Percentiles rank a stretch among this genome's conserved stretches.
Evolutionary conservation across 2,329 filamentous ascomycete species (phyloP).

Genomic region (Cladosporium sp.): DNA sequence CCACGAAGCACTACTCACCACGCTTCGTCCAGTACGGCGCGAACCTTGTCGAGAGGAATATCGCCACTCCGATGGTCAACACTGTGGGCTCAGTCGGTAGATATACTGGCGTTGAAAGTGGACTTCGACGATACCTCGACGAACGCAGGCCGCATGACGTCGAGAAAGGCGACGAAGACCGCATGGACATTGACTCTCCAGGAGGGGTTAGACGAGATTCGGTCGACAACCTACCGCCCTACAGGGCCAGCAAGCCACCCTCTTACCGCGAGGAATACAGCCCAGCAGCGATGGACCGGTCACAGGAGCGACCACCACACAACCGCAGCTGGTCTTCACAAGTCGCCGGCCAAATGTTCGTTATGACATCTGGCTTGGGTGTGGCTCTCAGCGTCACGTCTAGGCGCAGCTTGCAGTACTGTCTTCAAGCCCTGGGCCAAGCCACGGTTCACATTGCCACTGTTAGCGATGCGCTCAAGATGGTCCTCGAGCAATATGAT

Average conservation of each 20-base stretch:
- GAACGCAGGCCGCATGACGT: conserved; percentile 49
- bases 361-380: conserved; percentile 84
- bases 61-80: conserved; percentile 74
- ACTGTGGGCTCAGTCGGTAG: conserved; percentile 79
- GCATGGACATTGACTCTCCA: conserved; percentile 41
- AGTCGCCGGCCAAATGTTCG: conserved; percentile 57
- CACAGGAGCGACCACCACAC: conserved; percentile 30
- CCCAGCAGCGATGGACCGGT: conserved; percentile 23
- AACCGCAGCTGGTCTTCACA: conserved; percentile 61
- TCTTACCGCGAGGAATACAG: conserved; percentile 31
- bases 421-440: conserved; percentile 70
- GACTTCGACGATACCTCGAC: conserved; percentile 74
- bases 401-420: conserved; percentile 75
- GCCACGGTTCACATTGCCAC: conserved; percentile 75
- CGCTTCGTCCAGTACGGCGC: conserved; percentile 79
- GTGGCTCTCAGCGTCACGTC: conserved; percentile 89
- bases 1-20: conserved; percentile 84
- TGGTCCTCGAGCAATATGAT: conserved; percentile 76
- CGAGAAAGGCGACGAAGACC: conserved; percentile 36
- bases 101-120: conserved; percentile 79
- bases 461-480: conserved; percentile 66
- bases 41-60: conserved; percentile 82
- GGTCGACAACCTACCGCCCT: conserved; percentile 72
- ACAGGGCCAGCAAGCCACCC: conserved; percentile 61
- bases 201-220: conserved; percentile 47